phyloP scores from a whole-genome alignment of 2,329 filamentous ascomycete species.

The Malbranchea zuffiana region DNA sequence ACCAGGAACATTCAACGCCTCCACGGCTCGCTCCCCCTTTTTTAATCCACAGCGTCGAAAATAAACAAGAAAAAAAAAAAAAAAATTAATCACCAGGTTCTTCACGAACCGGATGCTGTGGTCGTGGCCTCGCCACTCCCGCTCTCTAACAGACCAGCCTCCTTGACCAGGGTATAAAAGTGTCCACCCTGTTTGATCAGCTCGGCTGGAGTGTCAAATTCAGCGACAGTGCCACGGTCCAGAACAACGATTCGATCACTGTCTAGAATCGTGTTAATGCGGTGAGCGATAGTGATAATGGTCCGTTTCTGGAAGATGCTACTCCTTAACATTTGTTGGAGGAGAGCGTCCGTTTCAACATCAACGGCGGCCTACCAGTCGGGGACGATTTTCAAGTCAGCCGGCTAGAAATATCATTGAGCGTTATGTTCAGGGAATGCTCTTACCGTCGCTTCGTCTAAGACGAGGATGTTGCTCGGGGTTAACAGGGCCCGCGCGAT shows the following conservation, averaged over 20 bases:
- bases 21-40: too few relatives aligned
- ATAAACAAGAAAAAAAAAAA: too few relatives aligned
- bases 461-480: conserved; percentile 89
- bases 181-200: conserved; percentile 64
- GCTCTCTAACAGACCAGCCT: conserved; percentile 67
- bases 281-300: conserved; percentile 96
- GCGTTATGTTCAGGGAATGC: background rate
- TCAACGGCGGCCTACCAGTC: conserved; percentile 56
- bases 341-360: conserved; percentile 55
- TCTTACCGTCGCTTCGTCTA: conserved; percentile 84
- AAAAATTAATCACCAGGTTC: too few relatives aligned
- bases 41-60: too few relatives aligned
- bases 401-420: background rate
- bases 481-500: conserved; percentile 87
- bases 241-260: conserved; percentile 86
- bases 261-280: conserved; percentile 92
- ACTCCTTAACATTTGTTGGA: conserved; percentile 53
- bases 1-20: too few relatives aligned
- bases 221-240: conserved; percentile 77
- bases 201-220: conserved; percentile 78
- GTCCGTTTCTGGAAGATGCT: conserved; percentile 76
- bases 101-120: conserved; percentile 4
- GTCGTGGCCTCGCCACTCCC: conserved; percentile 26
- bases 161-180: conserved; percentile 84
- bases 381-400: too few relatives aligned